phyloP scores from a whole-genome alignment of 2,329 filamentous ascomycete species.

The Colletotrichum sp. region DNA sequence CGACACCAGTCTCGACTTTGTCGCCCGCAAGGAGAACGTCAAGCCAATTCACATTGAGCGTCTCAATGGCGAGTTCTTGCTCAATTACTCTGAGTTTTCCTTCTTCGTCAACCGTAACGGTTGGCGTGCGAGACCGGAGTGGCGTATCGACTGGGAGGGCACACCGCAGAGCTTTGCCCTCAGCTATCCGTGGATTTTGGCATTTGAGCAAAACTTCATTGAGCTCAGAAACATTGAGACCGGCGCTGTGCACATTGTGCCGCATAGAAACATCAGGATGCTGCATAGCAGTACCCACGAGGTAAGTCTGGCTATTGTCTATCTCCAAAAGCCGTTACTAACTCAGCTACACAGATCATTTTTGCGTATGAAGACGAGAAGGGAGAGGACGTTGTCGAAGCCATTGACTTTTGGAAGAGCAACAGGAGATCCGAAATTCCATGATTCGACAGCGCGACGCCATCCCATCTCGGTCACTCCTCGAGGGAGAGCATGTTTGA shows the following conservation, averaged over 20 bases:
- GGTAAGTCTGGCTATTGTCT: conserved; percentile 58
- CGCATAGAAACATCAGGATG: conserved; percentile 96
- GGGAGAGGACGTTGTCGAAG: conserved; percentile 91
- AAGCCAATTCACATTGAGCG: conserved; percentile 97
- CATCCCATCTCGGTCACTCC: conserved; percentile 19
- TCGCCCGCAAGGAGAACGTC: conserved; percentile 90
- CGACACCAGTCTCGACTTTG: conserved; percentile 97
- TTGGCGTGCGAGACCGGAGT: conserved; percentile 94
- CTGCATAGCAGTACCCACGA: conserved; percentile 96
- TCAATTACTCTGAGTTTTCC: conserved; percentile 98
- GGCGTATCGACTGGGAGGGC: conserved; percentile 98
- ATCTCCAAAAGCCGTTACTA: neutral
- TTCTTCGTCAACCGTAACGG: conserved; percentile 99
- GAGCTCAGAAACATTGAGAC: conserved; percentile 96
- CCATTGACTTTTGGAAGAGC: conserved; percentile 94
- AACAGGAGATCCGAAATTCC: conserved; percentile 54
- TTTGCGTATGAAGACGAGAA: conserved; percentile 97
- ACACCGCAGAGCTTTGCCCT: conserved; percentile 90
- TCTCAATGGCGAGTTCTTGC: conserved; percentile 93
- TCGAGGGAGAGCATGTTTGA: conserved; percentile 15
- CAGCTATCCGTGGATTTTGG: conserved; percentile 95
- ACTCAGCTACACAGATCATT: conserved; percentile 71
- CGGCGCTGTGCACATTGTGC: conserved; percentile 93
- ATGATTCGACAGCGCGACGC: conserved; percentile 10
- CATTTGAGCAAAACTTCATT: conserved; percentile 97